Evolutionary conservation across 257 asterid genomes (phyloP), one percentile per base, ranked within the genome.

Genomic region (Salvia miltiorrhiza): DNA sequence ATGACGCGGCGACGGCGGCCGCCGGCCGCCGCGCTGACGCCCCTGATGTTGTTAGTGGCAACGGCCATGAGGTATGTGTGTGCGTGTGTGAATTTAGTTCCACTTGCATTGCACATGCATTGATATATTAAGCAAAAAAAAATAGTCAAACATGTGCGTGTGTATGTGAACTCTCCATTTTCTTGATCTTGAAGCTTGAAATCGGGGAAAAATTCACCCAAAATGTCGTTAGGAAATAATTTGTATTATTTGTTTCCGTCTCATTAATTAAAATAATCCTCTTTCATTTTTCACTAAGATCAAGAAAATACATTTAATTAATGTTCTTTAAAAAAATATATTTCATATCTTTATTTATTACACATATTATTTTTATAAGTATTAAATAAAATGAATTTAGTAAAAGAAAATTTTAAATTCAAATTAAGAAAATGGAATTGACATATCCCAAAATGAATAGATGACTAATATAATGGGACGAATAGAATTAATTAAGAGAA

Each of bases 11-110:
- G 26, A 17, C 58, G 32, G 59, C 74, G 3, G 53, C 78, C 1
- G 53, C 76, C 39, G 20, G 71, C 60, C 84, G 76, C 67, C 81
- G 79, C 4, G 56, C 77, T 3, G 93, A 86, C 58, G 97, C 95
- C 28, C 97, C 98, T 1, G 93, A 88, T 70, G 86, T 86, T 4
- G 95, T 84, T 2, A 87, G 86, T 10, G 95, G 90, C 67, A 86
- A 85, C 32, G 98, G 98, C 72, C 98, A 93, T 64, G 97, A 93
- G 98, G 98, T 91, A 79, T 52, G 77, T 20, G 26, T 17, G 1
- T 69, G 19, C 39, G 24, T 39, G 35, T 48, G 17, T 67, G 32
- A 4, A 37, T 41, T n/a, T 32, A 24, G 0, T 17, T 7, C 74
- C 59, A 30, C 35, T 48, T 24, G 66, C 66, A 17, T 40, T 69